Evolutionary conservation across 2,329 filamentous ascomycete species (phyloP), one percentile per base, ranked within the genome.

Genomic region (Phyllosticta citribraziliensis): DNA sequence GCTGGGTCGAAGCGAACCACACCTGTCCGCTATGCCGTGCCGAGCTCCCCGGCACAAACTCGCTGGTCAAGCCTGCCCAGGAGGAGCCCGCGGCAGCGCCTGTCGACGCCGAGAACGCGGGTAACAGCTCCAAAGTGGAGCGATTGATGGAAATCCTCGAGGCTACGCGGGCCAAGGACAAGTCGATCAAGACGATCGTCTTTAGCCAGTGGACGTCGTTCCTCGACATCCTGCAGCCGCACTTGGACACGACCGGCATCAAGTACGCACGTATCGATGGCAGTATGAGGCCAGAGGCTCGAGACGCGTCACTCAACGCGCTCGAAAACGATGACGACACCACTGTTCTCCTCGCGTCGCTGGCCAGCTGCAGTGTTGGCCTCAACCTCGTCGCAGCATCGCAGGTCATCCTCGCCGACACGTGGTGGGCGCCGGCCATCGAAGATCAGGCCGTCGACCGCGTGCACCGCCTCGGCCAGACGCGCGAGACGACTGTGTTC

Each of bases 381-480:
- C 79, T 96, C 54, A 96, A 96, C 67, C 82, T 96, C 12, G 89
- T 92, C 0, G 86, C 89, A 0, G 91, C 91, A 0, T 91, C 94
- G 67, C 91, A 91, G 6, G 89, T 95, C 62, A 85, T 96, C 54
- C 79, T 96, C 20, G 84, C 85, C 0, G 91, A 96, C 72, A 88
- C 84, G 63, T 96, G 90, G 91, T 96, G 91, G 73, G 91, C 91
- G 1, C 91, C 91, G 0, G 91, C 91, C 0, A 94, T 96, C 60
- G 91, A 96, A 73, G 91, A 96, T 66, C 91, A 96, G 71, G 92
- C 92, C 3, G 82, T 96, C 2, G 91, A 96, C 70, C 87, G 91
- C 4, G 91, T 96, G 2, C 72, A 75, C 58, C 65, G 73, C 8
- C 60, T 75, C 0, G 73, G 94, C 0, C 92, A 96, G 75, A 92